phyloP scores from a whole-genome alignment of 164 flowering plant genomes.

The Aristolochia californica region DNA sequence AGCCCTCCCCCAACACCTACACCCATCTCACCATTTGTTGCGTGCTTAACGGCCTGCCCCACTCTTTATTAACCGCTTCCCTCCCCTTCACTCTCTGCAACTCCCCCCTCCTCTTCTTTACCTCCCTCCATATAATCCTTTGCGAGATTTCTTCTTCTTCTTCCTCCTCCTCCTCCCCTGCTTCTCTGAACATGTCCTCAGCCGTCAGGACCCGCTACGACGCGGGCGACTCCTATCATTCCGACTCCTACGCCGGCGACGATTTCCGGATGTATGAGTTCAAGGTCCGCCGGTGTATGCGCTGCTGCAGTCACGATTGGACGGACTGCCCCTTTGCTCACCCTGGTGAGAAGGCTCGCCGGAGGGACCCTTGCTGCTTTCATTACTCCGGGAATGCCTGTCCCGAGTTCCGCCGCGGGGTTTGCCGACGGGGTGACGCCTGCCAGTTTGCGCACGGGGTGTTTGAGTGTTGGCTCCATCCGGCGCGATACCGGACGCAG shows the following conservation, averaged over 20 bases:
- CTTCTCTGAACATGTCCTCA: conserved; percentile 15
- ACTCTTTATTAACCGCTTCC: conserved; percentile 2
- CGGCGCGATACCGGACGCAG: conserved; percentile 72
- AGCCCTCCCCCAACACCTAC: too few species aligned
- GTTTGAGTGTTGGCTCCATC: conserved; percentile 93
- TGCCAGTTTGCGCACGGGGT: conserved; percentile 87
- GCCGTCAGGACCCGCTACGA: conserved; percentile 21
- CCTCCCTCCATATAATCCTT: too few species aligned
- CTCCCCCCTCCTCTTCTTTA: too few species aligned
- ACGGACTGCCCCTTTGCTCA: conserved; percentile 96
- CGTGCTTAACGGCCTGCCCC: conserved; percentile 12
- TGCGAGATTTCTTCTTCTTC: too few species aligned
- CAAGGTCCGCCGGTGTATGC: conserved; percentile 68
- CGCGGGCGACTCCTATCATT: too few species aligned
- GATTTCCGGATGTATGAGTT: conserved; percentile 86
- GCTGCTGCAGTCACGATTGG: conserved; percentile 92
- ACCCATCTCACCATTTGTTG: conserved; percentile 24
- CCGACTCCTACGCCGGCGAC: conserved; percentile 37
- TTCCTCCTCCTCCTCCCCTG: conserved; percentile 1
- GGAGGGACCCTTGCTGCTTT: conserved; percentile 62
- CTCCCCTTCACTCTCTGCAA: conserved; percentile 2
- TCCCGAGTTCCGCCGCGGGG: conserved; percentile 42
- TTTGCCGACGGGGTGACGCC: conserved; percentile 56
- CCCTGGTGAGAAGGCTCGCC: conserved; percentile 87
- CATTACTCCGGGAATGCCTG: conserved; percentile 63